Evolutionary conservation across 2,329 filamentous ascomycete genomes (phyloP), one percentile per base, ranked within the genome.

Genomic region (Sodiomyces alkalinus): DNA sequence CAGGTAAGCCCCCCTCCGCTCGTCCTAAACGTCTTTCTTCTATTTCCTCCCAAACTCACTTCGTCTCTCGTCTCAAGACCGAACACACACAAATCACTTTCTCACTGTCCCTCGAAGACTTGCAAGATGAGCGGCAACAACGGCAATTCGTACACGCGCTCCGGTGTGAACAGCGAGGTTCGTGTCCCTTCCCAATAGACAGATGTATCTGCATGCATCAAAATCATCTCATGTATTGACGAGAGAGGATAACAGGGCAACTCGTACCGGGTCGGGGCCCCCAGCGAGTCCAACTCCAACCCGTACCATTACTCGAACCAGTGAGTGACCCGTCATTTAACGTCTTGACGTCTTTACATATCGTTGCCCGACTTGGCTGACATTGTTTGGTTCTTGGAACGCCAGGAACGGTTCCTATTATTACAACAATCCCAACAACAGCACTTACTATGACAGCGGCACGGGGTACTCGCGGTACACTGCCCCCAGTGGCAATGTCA

Each of bases 321-420:
- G 65, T 69, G 45, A 37, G 60, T 47, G 14, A 17, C 26, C 22
- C 5, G 7, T 35, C 10, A 8, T 18, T 9, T 22, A 5, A n/a
- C 6, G 4, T 5, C n/a, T 20, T 5, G 13, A 8, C 4, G 7
- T 3, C 24, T 12, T 3, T 15, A 11, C 22, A 30, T 17, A 10
- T 26, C 3, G 7, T 22, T n/a, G 17, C 17, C 4, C 23, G 18
- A 21, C 6, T 14, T 12, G 14, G 19, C 26, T 33, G 20, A 35
- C 17, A 26, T n/a, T n/a, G n/a, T n/a, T n/a, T n/a, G n/a, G n/a
- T n/a, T n/a, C n/a, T n/a, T n/a, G 15, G 19, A 33, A 11, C n/a
- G n/a, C n/a, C 15, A 68, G 64, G 14, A 44, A 80, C 40, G 73
- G 74, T 20, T 78, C 72, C 2, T 81, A 81, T 60, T 80, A 81